A percentile compares a stretch with the other conserved stretches of the same genome.
Conservation (phyloP, 2,329 filamentous ascomycete species). For the Coniochaeta prunicola region DNA sequence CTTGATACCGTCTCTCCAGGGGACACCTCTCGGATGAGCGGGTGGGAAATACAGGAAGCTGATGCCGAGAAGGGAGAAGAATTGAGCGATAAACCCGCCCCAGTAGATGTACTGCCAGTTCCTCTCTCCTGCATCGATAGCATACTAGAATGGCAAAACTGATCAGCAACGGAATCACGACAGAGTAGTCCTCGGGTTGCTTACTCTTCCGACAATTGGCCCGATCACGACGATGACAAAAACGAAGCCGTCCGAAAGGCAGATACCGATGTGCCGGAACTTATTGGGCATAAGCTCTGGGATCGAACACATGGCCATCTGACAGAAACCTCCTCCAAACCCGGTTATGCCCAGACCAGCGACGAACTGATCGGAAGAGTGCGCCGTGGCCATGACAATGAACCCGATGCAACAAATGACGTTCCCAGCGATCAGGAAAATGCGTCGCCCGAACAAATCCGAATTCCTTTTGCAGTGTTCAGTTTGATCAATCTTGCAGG, state of each 20-base stretch:
- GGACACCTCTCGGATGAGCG: constrained; percentile 7
- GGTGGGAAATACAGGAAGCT: constrained; percentile 4
- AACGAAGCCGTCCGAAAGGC: constrained; percentile 6
- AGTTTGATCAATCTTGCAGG: too few species aligned
- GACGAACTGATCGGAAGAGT: constrained; percentile 4
- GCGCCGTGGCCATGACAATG: constrained; percentile 4
- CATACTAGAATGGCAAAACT: not conserved
- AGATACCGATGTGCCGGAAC: constrained; percentile 7
- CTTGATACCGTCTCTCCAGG: constrained; percentile 7
- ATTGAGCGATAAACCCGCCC: constrained; percentile 6
- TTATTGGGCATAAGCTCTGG: constrained; percentile 8
- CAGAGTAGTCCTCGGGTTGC: not conserved
- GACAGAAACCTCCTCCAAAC: constrained; percentile 3
- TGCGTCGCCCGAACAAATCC: constrained; percentile 7
- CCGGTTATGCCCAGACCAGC: constrained; percentile 6
- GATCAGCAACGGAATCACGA: too few species aligned
- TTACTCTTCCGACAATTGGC: constrained; percentile 3
- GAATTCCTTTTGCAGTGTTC: constrained; percentile 3
- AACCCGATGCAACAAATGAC: constrained; percentile 4
- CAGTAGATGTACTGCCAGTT: constrained; percentile 9
- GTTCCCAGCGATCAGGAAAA: constrained; percentile 5
- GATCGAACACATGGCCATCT: constrained; percentile 5
- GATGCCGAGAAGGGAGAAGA: not conserved
- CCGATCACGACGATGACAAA: constrained; percentile 8
- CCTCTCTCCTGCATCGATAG: not conserved